A percentile compares a stretch with the other conserved stretches of the same genome.
These are phyloP conservation scores for Penicillium freii DNA, from an alignment of 2,329 filamentous ascomycete species.

Conservation along the genomic window DNA sequence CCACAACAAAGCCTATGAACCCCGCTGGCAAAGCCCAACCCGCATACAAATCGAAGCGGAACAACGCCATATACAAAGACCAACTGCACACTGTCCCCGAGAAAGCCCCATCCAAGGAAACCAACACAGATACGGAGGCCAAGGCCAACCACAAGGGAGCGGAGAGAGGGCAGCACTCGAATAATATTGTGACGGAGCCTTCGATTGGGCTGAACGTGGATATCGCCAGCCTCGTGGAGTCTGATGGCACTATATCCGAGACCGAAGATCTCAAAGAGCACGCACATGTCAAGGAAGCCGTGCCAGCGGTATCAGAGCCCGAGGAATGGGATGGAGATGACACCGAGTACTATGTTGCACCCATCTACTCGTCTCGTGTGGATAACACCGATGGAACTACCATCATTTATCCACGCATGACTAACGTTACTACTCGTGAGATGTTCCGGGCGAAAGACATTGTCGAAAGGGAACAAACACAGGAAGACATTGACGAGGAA, in stretches of 20 bases:
- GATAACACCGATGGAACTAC: constrained; percentile 68
- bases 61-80: constrained; percentile 57
- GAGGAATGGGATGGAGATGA: constrained; percentile 77
- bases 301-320: constrained; percentile 47
- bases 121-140: constrained; percentile 12
- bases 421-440: constrained; percentile 63
- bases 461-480: constrained; percentile 64
- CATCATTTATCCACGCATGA: constrained; percentile 65
- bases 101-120: constrained; percentile 34
- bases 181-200: constrained; percentile 7
- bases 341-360: constrained; percentile 71
- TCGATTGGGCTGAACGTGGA: background rate
- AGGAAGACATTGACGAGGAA: constrained; percentile 83
- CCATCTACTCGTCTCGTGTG: constrained; percentile 71
- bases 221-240: constrained; percentile 12
- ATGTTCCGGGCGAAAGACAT: constrained; percentile 65
- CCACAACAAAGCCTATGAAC: constrained; percentile 32
- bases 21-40: constrained; percentile 33
- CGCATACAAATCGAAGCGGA: constrained; percentile 49
- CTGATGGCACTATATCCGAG: constrained; percentile 18
- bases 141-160: constrained; percentile 12
- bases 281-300: constrained; percentile 19
- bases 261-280: constrained; percentile 13
- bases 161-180: background rate
- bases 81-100: constrained; percentile 37